Percentiles rank a stretch among this genome's conserved stretches.
Evolutionary conservation across 208 protist genomes (phyloP).

Genomic region (Acanthamoeba triangularis): DNA sequence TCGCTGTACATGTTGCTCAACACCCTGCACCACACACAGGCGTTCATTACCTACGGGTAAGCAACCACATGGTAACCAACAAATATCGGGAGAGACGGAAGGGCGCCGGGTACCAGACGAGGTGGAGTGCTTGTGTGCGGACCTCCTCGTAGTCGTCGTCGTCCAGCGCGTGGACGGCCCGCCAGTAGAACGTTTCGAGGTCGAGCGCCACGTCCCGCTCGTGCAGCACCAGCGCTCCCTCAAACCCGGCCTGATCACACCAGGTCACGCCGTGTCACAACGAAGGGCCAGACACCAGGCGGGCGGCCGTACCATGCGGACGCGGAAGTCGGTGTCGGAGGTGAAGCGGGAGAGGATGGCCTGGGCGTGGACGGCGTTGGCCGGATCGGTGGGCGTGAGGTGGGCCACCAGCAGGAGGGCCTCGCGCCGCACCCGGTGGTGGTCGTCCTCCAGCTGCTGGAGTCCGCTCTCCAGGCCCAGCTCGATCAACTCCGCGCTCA

Average conservation of each 20-base stretch:
- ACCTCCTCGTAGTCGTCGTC: conserved; percentile 66
- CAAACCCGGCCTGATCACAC: background rate
- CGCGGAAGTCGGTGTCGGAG: conserved; percentile 1
- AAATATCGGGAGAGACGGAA: background rate
- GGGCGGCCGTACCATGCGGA: background rate
- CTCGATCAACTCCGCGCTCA: background rate
- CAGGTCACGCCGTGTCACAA: background rate
- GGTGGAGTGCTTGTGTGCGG: conserved; percentile 23
- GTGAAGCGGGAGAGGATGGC: background rate
- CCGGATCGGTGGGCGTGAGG: background rate
- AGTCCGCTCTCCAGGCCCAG: background rate
- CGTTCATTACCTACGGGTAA: too few relatives aligned
- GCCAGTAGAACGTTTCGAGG: background rate
- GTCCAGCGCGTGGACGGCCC: background rate
- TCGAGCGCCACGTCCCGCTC: background rate
- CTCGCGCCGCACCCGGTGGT: background rate
- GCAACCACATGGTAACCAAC: background rate
- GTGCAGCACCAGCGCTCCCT: conserved; percentile 6
- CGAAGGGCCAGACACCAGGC: too few relatives aligned
- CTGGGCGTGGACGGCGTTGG: background rate
- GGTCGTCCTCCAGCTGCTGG: background rate
- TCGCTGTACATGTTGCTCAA: conserved; percentile 63
- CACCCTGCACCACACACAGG: background rate
- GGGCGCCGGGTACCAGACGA: conserved; percentile 5
- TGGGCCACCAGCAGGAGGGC: background rate